These are phyloP conservation scores for Leishmania martiniquensis DNA, from an alignment of 208 protist genomes.

Conservation along the genomic window DNA sequence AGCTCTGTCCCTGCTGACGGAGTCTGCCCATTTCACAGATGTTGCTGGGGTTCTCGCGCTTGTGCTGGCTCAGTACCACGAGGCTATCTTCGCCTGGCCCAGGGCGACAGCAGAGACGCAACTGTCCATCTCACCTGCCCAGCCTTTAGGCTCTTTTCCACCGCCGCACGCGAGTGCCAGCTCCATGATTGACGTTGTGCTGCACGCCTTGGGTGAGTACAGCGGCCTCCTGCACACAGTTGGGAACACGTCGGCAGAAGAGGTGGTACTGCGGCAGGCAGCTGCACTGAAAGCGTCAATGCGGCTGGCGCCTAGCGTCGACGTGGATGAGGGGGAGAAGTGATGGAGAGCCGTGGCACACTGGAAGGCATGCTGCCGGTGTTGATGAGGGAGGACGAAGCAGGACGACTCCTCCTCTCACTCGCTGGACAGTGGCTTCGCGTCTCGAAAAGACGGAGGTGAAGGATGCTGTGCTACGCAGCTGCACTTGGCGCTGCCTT, in stretches of 20 bases:
- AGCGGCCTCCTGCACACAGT: constrained; percentile 60
- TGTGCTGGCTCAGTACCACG: constrained; percentile 39
- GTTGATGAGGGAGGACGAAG: not conserved
- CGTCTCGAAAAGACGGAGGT: too few species aligned
- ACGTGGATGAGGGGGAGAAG: not conserved
- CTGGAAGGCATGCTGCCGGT: not conserved
- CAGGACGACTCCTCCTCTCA: not conserved
- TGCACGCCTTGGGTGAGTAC: constrained; percentile 65
- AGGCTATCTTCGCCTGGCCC: constrained; percentile 2
- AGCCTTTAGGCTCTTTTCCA: not conserved
- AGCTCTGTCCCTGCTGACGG: constrained; percentile 52
- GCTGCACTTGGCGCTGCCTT: too few species aligned
- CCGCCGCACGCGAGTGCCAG: not conserved
- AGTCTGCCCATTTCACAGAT: constrained; percentile 62
- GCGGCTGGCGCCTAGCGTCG: constrained; percentile 3
- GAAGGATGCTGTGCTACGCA: too few species aligned
- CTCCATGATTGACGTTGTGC: constrained; percentile 27
- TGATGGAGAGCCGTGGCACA: not conserved
- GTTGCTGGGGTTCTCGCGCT: constrained; percentile 72
- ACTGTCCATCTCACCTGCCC: constrained; percentile 4
- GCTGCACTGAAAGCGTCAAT: constrained; percentile 42
- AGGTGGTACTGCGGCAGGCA: constrained; percentile 42
- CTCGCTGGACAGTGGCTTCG: not conserved
- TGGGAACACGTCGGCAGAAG: constrained; percentile 49
- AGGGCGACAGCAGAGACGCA: constrained; percentile 4